phyloP scores from a whole-genome alignment of 129 eudicot genomes.

The Chrysanthemum seticuspe region DNA sequence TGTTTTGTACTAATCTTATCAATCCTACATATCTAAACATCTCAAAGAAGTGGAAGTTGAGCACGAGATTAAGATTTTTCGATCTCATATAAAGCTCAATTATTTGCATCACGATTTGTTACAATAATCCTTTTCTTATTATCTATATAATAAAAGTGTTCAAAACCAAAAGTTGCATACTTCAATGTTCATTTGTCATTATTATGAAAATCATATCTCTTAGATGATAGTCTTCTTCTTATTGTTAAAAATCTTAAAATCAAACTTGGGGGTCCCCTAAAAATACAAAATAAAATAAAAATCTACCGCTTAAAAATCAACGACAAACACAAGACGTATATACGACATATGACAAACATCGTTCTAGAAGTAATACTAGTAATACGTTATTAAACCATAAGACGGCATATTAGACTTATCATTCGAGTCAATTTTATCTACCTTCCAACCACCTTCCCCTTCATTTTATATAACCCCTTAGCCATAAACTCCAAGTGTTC shows the following conservation, averaged over 20 bases:
- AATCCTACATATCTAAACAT: too few relatives aligned
- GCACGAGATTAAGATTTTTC: too few relatives aligned
- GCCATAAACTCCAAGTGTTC: slow-evolving; percentile 15
- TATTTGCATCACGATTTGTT: too few relatives aligned
- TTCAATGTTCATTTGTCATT: too few relatives aligned
- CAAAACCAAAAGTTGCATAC: too few relatives aligned
- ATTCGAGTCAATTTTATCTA: slow-evolving; percentile 18
- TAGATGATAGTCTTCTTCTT: too few relatives aligned
- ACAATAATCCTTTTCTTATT: too few relatives aligned
- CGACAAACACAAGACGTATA: slow-evolving; percentile 11
- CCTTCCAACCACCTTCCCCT: neutral
- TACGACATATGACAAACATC: slow-evolving; percentile 17
- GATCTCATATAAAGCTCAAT: too few relatives aligned
- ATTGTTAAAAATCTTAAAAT: neutral
- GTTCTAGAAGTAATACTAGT: slow-evolving; percentile 27
- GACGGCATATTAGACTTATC: slow-evolving; percentile 31
- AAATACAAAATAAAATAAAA: neutral
- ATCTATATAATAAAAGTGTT: too few relatives aligned
- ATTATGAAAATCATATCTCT: too few relatives aligned
- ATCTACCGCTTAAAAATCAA: neutral
- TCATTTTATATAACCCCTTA: slow-evolving; percentile 2
- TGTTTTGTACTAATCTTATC: too few relatives aligned
- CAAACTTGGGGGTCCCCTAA: neutral
- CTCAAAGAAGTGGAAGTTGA: too few relatives aligned
- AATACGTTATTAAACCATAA: neutral